Evolutionary conservation across 192 early-diverging fungal genomes (phyloP).

Genomic region (Lobosporangium transversale): DNA sequence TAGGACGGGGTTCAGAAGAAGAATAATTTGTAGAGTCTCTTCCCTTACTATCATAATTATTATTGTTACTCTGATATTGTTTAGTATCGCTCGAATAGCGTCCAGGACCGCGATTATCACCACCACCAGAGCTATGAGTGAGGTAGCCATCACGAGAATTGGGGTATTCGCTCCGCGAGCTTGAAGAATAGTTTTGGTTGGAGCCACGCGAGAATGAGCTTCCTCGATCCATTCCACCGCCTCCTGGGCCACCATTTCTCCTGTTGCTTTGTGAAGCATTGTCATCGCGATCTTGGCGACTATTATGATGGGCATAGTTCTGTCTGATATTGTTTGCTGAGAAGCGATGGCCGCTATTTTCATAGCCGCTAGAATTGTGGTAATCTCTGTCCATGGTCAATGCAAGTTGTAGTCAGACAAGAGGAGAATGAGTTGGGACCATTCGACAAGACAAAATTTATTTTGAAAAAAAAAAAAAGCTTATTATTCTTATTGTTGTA

Average conservation of each 20-base stretch:
- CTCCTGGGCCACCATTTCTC: not conserved
- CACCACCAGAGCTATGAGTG: not conserved
- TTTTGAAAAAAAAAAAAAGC: too few species aligned
- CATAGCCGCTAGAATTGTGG: not conserved
- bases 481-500: too few species aligned
- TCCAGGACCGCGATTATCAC: too few species aligned
- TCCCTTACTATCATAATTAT: not conserved
- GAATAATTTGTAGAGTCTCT: too few species aligned
- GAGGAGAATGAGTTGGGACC: too few species aligned
- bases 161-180: not conserved
- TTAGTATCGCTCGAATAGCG: not conserved
- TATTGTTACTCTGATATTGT: not conserved
- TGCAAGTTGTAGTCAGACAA: too few species aligned
- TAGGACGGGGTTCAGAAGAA: too few species aligned
- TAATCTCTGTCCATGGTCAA: not conserved
- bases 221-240: not conserved
- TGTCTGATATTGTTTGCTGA: not conserved
- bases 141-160: not conserved
- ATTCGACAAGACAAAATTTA: too few species aligned
- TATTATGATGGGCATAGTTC: constrained; percentile 1
- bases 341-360: not conserved
- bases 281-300: not conserved
- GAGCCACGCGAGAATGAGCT: not conserved
- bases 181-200: not conserved
- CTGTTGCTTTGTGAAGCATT: not conserved